Percentiles rank a stretch among this genome's conserved stretches.
Evolutionary conservation across 2,329 filamentous ascomycete genomes (phyloP).

Genomic region (Neonectria coccinea): DNA sequence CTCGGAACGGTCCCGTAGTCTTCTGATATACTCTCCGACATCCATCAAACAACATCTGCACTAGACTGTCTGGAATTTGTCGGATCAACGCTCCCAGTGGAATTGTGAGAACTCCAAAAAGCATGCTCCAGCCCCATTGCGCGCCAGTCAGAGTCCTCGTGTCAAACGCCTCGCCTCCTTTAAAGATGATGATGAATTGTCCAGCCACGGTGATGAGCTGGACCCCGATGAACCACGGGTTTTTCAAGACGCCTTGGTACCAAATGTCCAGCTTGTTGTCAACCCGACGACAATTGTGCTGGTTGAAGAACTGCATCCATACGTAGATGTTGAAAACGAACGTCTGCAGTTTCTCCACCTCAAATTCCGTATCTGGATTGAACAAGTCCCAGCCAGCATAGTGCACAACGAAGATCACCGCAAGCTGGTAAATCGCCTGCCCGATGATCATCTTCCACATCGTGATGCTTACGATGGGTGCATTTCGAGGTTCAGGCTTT

Average conservation of each 20-base stretch:
- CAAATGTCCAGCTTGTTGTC: conserved; percentile 85
- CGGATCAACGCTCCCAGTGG: conserved; percentile 65
- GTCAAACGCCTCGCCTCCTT: conserved; percentile 76
- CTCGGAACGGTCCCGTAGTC: conserved; percentile 38
- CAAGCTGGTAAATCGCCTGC: conserved; percentile 70
- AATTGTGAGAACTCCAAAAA: conserved; percentile 75
- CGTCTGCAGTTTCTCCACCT: conserved; percentile 62
- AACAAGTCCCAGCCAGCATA: conserved; percentile 70
- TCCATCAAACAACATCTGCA: conserved; percentile 46
- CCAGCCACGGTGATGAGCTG: conserved; percentile 75
- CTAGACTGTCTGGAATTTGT: conserved; percentile 53
- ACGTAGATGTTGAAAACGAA: conserved; percentile 89
- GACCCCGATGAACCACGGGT: conserved; percentile 81
- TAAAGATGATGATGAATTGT: conserved; percentile 78
- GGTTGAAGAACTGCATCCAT: conserved; percentile 92
- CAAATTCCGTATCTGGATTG: conserved; percentile 57
- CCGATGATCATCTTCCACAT: conserved; percentile 77
- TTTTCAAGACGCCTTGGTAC: conserved; percentile 79
- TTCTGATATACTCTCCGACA: conserved; percentile 35
- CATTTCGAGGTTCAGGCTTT: conserved; percentile 69
- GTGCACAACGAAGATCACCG: conserved; percentile 69
- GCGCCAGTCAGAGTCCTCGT: conserved; percentile 69
- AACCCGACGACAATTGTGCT: conserved; percentile 81
- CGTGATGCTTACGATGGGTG: conserved; percentile 73
- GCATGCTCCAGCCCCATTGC: conserved; percentile 77